Conservation (phyloP, 1,284 basidiomycete genomes). For the Irpex sp. region DNA sequence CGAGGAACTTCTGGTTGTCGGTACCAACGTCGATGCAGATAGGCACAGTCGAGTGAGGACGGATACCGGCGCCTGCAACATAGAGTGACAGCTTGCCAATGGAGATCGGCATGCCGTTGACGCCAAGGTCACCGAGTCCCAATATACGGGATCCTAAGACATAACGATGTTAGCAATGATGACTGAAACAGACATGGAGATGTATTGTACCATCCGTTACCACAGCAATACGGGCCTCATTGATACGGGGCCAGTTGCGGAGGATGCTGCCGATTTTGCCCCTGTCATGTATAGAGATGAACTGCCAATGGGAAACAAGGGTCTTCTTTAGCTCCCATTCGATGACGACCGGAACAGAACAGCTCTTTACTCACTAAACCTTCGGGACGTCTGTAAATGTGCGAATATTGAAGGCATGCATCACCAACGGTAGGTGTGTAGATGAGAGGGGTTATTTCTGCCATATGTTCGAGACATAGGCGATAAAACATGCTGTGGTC, state of each 20-base stretch:
- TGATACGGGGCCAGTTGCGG: conserved; percentile 71
- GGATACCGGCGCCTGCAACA: conserved; percentile 84
- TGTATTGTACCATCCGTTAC: conserved; percentile 75
- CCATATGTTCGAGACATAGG: conserved; percentile 63
- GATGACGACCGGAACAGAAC: neutral
- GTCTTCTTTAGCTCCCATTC: conserved; percentile 11
- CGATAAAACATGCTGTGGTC: conserved; percentile 76
- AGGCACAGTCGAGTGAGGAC: conserved; percentile 81
- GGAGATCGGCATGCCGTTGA: conserved; percentile 90
- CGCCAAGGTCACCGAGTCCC: conserved; percentile 87
- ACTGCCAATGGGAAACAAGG: conserved; percentile 37
- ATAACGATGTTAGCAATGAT: neutral
- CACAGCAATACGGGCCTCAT: conserved; percentile 79
- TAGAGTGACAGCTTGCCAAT: conserved; percentile 94
- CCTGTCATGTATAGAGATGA: conserved; percentile 85
- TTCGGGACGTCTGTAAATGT: conserved; percentile 81
- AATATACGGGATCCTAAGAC: conserved; percentile 79
- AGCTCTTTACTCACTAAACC: conserved; percentile 52
- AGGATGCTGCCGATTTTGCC: conserved; percentile 72
- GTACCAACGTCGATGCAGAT: conserved; percentile 88
- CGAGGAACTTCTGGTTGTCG: conserved; percentile 78
- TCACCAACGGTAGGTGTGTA: conserved; percentile 94
- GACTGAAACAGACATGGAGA: neutral
- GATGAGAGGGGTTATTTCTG: conserved; percentile 81
- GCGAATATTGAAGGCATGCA: conserved; percentile 82